Percentiles rank a stretch among this genome's conserved stretches.
Evolutionary conservation across 2,329 filamentous ascomycete genomes (phyloP).

Genomic region (Pezicula neosporulosa): DNA sequence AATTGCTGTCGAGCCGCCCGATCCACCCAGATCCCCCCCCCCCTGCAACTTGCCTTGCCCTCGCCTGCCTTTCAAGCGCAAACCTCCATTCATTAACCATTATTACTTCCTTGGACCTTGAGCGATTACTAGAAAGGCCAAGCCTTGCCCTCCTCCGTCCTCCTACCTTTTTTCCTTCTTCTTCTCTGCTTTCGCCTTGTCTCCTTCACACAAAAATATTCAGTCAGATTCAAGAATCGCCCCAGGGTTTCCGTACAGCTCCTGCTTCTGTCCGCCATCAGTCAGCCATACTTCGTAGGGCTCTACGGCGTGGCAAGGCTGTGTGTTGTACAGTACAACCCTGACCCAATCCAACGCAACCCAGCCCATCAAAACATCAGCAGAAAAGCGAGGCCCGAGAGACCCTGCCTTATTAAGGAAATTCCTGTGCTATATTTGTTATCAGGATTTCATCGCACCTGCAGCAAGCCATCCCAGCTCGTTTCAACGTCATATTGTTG

Average conservation of each 20-base stretch:
- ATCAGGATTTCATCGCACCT: slow-evolving; percentile 1
- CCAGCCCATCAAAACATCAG: background rate
- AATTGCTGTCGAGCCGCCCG: too few relatives aligned
- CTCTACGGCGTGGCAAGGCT: slow-evolving; percentile 1
- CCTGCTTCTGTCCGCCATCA: background rate
- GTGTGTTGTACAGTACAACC: background rate
- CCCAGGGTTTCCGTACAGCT: too few relatives aligned
- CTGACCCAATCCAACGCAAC: too few relatives aligned
- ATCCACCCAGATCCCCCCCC: too few relatives aligned
- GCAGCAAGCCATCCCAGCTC: background rate
- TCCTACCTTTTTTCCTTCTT: background rate
- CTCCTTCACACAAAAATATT: slow-evolving; percentile 5
- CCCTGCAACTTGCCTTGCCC: too few relatives aligned
- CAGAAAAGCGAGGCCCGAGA: too few relatives aligned
- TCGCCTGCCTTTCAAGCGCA: too few relatives aligned
- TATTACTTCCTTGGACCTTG: slow-evolving; percentile 1
- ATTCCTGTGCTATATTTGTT: background rate
- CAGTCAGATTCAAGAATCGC: background rate
- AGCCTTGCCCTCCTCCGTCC: background rate
- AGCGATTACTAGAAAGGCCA: slow-evolving; percentile 4
- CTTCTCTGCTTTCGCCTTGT: background rate
- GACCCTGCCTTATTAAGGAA: background rate
- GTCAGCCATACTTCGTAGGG: background rate
- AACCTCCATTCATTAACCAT: too few relatives aligned
- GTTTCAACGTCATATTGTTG: background rate